Conservation (phyloP, 2,329 filamentous ascomycete genomes). For the Aspergillus novofumigatus region DNA sequence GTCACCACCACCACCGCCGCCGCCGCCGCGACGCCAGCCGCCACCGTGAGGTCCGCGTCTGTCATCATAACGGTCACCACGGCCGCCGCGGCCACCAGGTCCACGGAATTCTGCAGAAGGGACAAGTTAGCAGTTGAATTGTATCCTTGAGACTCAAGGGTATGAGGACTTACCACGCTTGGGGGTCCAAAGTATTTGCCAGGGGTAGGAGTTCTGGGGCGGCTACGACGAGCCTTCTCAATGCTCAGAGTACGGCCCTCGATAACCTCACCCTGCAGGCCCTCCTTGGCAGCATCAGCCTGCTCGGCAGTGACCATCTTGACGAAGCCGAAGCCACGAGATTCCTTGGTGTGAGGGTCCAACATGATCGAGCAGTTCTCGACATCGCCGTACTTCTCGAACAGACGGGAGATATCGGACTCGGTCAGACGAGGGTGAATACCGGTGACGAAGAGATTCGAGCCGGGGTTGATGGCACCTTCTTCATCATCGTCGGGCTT, state of each 20-base stretch:
- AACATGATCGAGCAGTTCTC: constrained; percentile 99
- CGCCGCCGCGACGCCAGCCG: constrained; percentile 44
- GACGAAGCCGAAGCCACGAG: constrained; percentile 97
- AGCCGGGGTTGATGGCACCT: constrained; percentile 83
- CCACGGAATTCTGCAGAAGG: constrained; percentile 38
- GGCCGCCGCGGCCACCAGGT: constrained; percentile 32
- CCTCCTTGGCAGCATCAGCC: constrained; percentile 95
- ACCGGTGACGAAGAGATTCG: constrained; percentile 97
- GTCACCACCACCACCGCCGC: constrained; percentile 36
- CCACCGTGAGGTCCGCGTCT: constrained; percentile 50
- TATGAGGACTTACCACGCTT: constrained; percentile 73
- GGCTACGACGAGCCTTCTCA: constrained; percentile 94
- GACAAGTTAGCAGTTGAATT: background rate
- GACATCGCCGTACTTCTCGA: constrained; percentile 97
- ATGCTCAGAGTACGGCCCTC: constrained; percentile 96
- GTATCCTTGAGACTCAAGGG: background rate
- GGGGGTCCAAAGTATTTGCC: constrained; percentile 99
- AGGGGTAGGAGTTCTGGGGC: constrained; percentile 91
- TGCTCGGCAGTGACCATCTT: constrained; percentile 97
- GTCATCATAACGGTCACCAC: constrained; percentile 50
- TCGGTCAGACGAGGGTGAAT: constrained; percentile 92
- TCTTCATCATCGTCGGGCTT: constrained; percentile 60
- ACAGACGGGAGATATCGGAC: constrained; percentile 86
- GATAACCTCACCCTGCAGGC: constrained; percentile 88
- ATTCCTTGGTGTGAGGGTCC: constrained; percentile 97